Evolutionary conservation across 2,329 filamentous ascomycete genomes (phyloP), one percentile per base, ranked within the genome.

Genomic region (Exophiala aquamarina): DNA sequence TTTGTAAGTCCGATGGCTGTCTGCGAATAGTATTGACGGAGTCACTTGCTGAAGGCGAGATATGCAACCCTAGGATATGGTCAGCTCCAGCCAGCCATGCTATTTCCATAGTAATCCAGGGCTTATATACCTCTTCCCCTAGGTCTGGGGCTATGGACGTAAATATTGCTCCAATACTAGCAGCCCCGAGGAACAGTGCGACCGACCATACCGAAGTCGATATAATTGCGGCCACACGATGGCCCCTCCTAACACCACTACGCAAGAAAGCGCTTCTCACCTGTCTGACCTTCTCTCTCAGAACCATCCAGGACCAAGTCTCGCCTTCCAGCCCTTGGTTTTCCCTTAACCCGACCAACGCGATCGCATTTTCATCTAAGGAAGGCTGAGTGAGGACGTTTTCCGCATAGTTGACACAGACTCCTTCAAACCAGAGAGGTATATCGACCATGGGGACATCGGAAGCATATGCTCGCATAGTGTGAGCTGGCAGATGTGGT

Each of bases 81-180:
- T n/a, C n/a, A n/a, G n/a, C n/a, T n/a, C n/a, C n/a, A n/a, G n/a
- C n/a, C n/a, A n/a, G n/a, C n/a, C n/a, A n/a, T n/a, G n/a, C n/a
- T n/a, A n/a, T n/a, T n/a, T n/a, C n/a, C n/a, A n/a, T n/a, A n/a
- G n/a, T n/a, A n/a, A n/a, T n/a, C n/a, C n/a, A n/a, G n/a, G n/a
- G n/a, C n/a, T n/a, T n/a, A 18, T 21, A 21, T 41, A 41, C 38
- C 10, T 47, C 44, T 3, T 47, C 53, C 2, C 70, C 70, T 26
- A 72, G 60, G 50, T 72, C 70, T 1, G 70, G 69, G 17, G 63
- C 63, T 50, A 73, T 71, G 14, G 61, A 68, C 2, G 68, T 71
- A 58, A 69, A 73, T 33, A 73, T 67, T 3, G 70, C 69, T 7
- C 70, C 70, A 19, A 72, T 66, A 14, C 62, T 64, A 4, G 67